Evolutionary conservation across 352 stramenopile genomes (phyloP), one percentile per base, ranked within the genome.

Genomic region (Pythium aphanidermatum): DNA sequence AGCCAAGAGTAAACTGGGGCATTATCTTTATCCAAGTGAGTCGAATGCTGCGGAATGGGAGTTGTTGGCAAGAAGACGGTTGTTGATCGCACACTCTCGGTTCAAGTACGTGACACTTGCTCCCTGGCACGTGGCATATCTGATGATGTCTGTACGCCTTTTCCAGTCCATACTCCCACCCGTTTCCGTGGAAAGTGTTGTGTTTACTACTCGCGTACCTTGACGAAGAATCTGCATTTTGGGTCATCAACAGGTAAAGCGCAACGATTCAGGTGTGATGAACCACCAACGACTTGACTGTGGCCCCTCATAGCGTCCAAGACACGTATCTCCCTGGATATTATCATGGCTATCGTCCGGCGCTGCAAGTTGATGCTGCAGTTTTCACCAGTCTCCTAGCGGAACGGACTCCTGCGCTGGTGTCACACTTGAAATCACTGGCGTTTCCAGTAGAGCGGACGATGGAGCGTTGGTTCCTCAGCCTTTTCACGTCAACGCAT

Each of bases 221-320:
- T 5, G 79, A 91, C 44, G 79, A 91, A 69, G 79, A 88, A 25
- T 82, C 59, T 10, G 67, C 72, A 4, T 91, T 91, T 38, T 91
- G 79, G 79, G 76, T 91, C 32, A 71, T 83, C 37, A 88, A 91
- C 57, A 86, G 78, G 78, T 89, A 64, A 5, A 31, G 16, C 16
- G n/a, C 28, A 30, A 10, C 6, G 1, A n/a, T 10, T 23, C 5
- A 41, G 23, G n/a, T n/a, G n/a, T n/a, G n/a, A n/a, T n/a, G n/a
- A n/a, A n/a, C n/a, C n/a, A n/a, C n/a, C n/a, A n/a, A n/a, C n/a
- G n/a, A n/a, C n/a, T n/a, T n/a, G n/a, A n/a, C n/a, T n/a, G n/a
- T n/a, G n/a, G n/a, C n/a, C n/a, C n/a, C n/a, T n/a, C n/a, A 7
- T 35, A 84, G 74, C 40, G 65, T 85, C n/a, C 75, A 77, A 17